These are phyloP conservation scores for Areca catechu DNA, from an alignment of 176 grass and related monocot species.

Conservation along the genomic window DNA sequence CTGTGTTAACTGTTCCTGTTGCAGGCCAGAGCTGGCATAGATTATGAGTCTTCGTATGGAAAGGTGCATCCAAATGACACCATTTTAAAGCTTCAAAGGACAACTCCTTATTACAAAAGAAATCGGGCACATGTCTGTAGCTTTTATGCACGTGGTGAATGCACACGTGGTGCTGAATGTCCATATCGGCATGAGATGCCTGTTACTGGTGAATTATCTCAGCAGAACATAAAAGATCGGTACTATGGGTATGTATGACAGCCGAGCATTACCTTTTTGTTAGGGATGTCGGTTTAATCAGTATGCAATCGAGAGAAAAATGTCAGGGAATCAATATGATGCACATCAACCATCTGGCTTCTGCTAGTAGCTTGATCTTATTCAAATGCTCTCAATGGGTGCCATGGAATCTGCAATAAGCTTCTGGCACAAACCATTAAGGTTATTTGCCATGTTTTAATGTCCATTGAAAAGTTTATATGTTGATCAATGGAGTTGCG, in stretches of 20 bases:
- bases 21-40: slow-evolving; percentile 87
- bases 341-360: no score
- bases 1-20: background rate
- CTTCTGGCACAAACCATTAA: no score
- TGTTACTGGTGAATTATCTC: slow-evolving; percentile 92
- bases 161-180: slow-evolving; percentile 90
- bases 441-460: no score
- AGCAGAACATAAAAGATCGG: slow-evolving; percentile 99
- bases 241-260: slow-evolving; percentile 79
- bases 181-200: slow-evolving; percentile 99
- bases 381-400: no score
- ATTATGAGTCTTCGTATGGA: slow-evolving; percentile 85
- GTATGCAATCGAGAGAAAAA: no score
- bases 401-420: no score
- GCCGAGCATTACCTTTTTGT: background rate
- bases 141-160: slow-evolving; percentile 93
- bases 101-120: slow-evolving; percentile 96
- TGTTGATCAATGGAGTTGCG: no score
- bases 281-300: no score
- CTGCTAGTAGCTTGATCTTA: no score
- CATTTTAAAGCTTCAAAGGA: slow-evolving; percentile 95
- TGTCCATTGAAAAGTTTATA: no score
- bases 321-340: no score
- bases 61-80: slow-evolving; percentile 80
- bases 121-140: slow-evolving; percentile 96